Evolutionary conservation across 2,329 filamentous ascomycete species (phyloP).

Genomic region (Ophiostoma sp.): DNA sequence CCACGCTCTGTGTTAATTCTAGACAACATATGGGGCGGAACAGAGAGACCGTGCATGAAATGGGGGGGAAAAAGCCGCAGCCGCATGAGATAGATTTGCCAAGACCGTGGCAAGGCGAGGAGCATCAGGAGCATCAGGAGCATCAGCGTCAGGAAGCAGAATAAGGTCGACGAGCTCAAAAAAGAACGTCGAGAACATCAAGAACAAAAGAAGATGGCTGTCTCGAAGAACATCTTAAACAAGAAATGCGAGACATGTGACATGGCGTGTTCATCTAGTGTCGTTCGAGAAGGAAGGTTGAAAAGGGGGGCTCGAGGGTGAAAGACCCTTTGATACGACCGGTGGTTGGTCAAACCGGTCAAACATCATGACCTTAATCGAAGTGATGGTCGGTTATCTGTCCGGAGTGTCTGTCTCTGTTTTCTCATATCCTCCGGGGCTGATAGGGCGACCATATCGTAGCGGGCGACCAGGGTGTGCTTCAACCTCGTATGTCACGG

Average conservation of each 20-base stretch:
- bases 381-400: neutral
- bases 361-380: neutral
- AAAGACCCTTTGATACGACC: neutral
- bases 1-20: neutral
- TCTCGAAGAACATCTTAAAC: neutral
- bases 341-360: neutral
- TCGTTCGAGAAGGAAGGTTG: conserved; percentile 2
- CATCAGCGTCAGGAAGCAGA: neutral
- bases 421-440: neutral
- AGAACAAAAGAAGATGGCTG: neutral
- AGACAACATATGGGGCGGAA: neutral
- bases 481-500: neutral
- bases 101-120: conserved; percentile 5
- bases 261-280: neutral
- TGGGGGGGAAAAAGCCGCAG: too few relatives aligned
- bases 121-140: too few relatives aligned
- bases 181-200: neutral
- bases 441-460: neutral
- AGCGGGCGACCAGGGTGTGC: neutral
- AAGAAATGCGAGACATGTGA: conserved; percentile 1
- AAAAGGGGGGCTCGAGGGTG: neutral
- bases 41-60: neutral
- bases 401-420: neutral
- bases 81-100: neutral
- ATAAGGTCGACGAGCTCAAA: neutral